Evolutionary conservation across 148 eudicot genomes (phyloP).

Genomic region (Pharnaceum exiguum): DNA sequence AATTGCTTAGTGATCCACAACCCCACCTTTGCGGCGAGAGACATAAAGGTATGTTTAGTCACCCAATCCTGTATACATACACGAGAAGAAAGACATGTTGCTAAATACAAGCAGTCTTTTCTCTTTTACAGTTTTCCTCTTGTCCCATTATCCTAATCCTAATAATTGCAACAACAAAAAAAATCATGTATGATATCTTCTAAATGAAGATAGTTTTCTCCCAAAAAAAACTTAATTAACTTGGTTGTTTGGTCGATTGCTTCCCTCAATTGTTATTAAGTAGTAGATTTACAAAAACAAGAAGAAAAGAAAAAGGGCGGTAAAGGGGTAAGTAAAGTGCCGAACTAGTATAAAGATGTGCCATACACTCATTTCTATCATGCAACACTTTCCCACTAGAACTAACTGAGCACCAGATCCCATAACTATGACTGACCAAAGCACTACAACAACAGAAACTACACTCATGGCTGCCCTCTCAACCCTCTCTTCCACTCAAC

Average conservation of each 20-base stretch:
- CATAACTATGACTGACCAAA: constrained; percentile 17
- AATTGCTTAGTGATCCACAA: constrained; percentile 27
- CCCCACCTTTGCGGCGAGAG: constrained; percentile 13
- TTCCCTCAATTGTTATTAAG: no score
- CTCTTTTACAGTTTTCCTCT: not conserved
- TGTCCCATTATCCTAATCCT: not conserved
- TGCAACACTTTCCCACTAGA: not conserved
- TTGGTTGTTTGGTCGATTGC: no score
- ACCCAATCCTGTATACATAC: not conserved
- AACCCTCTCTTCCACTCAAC: constrained; percentile 37
- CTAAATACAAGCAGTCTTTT: constrained; percentile 3
- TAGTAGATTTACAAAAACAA: not conserved
- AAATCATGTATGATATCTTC: no score
- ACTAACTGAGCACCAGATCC: not conserved
- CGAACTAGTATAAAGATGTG: constrained; percentile 7
- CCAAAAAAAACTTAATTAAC: no score
- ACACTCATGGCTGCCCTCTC: constrained; percentile 46
- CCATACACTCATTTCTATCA: constrained; percentile 3
- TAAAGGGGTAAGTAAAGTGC: not conserved
- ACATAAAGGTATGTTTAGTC: no score
- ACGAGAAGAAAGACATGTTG: not conserved
- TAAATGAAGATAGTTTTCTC: no score
- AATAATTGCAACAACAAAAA: no score
- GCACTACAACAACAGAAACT: constrained; percentile 3
- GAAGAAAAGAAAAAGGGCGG: not conserved